Percentiles rank a stretch among this genome's conserved stretches.
phyloP scores from a whole-genome alignment of 2,329 filamentous ascomycete species.

The Penicillium sp. region DNA sequence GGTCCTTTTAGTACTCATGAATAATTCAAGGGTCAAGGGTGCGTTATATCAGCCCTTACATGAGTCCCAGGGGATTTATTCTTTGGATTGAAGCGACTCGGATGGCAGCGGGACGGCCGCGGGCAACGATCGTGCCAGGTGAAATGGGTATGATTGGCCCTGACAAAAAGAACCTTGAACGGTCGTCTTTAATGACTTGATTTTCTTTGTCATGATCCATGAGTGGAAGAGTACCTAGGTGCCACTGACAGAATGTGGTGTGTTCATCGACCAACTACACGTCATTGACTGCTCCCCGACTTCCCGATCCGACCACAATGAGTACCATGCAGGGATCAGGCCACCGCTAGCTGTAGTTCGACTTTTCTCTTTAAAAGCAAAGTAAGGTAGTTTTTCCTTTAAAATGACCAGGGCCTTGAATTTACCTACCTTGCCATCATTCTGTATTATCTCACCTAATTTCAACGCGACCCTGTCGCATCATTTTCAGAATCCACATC shows the following conservation, averaged over 20 bases:
- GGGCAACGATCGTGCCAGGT: not conserved
- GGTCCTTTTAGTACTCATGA: not conserved
- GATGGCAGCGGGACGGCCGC: not conserved
- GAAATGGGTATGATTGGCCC: not conserved
- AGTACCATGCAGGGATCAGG: not conserved
- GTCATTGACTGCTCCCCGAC: constrained; percentile 12
- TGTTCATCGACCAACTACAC: constrained; percentile 13
- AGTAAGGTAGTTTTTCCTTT: not conserved
- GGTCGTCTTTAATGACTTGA: not conserved
- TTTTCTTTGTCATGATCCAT: not conserved
- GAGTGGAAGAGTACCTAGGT: not conserved
- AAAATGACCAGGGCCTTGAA: not conserved
- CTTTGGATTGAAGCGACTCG: not conserved
- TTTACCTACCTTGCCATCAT: not conserved
- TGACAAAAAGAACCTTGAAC: not conserved
- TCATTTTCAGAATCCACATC: not conserved
- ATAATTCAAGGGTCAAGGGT: not conserved
- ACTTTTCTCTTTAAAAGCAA: not conserved
- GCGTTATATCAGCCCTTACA: not conserved
- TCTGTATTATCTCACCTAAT: not conserved
- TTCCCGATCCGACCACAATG: not conserved
- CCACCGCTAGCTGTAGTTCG: not conserved
- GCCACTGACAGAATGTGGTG: not conserved
- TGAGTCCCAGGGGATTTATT: not conserved
- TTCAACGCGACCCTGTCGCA: not conserved